Evolutionary conservation across 257 asterid genomes (phyloP), one percentile per base, ranked within the genome.

Genomic region (Solanum neorickii): DNA sequence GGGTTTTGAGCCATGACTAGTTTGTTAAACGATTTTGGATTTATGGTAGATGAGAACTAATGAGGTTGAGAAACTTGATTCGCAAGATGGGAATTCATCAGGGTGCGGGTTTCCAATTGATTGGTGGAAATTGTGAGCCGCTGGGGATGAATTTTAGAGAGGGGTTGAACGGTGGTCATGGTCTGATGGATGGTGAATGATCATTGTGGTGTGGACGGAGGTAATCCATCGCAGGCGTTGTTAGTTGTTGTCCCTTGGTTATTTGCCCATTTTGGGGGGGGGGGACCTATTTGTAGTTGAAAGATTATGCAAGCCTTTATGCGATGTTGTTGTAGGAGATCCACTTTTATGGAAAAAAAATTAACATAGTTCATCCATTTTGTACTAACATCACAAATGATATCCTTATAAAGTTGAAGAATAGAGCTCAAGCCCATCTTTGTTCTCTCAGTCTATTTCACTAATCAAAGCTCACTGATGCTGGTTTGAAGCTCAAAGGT

Each of bases 341-440:
- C 92, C 98, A 69, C 95, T 91, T 89, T 86, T 95, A 41, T 96
- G 98, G 27, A 27, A 27, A 83, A 83, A 91, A 89, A 59, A 70
- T 95, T 87, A 84, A 88, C 80, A 89, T 95, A 83, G 91, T 89
- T 33, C 59, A n/a, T 90, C 93, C 93, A 7, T 84, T 92, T 88
- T 82, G 88, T 88, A 11, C 39, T 44, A 91, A 89, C 80, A 89
- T 95, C 72, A 92, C 90, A 2, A 89, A 96, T 88, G 92, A 91
- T 82, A 87, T 87, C 88, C 98, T 96, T 89, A 49, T 93, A 66
- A 87, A 83, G 85, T 89, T 96, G 87, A 92, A 96, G 4, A 83
- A 92, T 52, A 91, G 95, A 90, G 96, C 98, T 73, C 93, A 89
- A 85, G 97, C 98, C 72, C 88, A 72, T 77, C 98, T 96, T 88